Evolutionary conservation across 83 land plant genomes (phyloP), one percentile per base, ranked within the genome.

Genomic region (Diphasiastrum complanatum): DNA sequence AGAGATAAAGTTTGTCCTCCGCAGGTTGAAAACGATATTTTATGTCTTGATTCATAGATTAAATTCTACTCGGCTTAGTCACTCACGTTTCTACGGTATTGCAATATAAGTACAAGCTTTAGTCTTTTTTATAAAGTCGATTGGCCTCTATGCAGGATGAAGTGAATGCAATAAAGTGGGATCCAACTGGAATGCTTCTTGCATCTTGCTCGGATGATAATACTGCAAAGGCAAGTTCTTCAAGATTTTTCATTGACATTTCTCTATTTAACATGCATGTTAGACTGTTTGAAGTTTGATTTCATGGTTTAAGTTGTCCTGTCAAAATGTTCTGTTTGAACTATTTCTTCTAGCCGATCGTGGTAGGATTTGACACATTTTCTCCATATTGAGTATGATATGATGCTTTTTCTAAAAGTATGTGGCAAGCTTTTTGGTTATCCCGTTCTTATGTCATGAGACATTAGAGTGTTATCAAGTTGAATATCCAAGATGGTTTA

Each of bases 101-200:
- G 8, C 14, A 8, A 38, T 8, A 8, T 38, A 38, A 8, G 14
- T 38, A 38, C 8, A 14, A 14, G 8, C 43, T 38, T 8, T 8
- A 38, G n/a, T n/a, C 12, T 38, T 38, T 38, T 14, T 38, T 38
- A 38, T 38, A 14, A 14, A 8, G 12, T 8, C 14, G 8, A 5
- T 56, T 31, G 23, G 23, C 24, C 40, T 69, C 24, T 29, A 28
- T 33, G 26, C 81, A 93, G 96, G 96, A 89, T 69, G 96, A 85
- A 61, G 99, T 93, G 40, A 93, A 93, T 72, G 85, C 96, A 54
- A 83, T 89, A 41, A 93, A 81, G 73, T 93, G 98, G 98, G 98
- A 92, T 76, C 92, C 96, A 32, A 74, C 86, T 47, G 96, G 92
- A 20, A 54, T 78, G 23, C 63, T 88, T 29, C 78, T 93, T 60